A percentile compares a stretch with the other conserved stretches of the same genome.
These are phyloP conservation scores for Zygotorulaspora mrakii DNA, from an alignment of 1,139 yeast genomes.

Conservation along the genomic window DNA sequence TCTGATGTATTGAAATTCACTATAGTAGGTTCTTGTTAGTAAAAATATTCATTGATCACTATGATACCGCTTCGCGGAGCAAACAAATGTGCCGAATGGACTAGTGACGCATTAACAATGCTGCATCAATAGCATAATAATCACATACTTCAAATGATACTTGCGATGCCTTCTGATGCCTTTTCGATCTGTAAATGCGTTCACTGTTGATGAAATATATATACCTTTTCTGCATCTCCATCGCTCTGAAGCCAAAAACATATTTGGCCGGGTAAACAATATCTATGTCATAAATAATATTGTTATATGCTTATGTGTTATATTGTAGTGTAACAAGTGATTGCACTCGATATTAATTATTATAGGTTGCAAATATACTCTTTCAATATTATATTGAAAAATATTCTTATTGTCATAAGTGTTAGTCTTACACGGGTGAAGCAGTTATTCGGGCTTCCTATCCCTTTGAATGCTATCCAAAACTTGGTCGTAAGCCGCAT, in stretches of 20 bases:
- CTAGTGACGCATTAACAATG: too few species aligned
- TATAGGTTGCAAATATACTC: too few species aligned
- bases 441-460: constrained; percentile 30
- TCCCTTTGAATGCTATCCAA: constrained; percentile 43
- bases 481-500: constrained; percentile 51
- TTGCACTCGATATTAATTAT: too few species aligned
- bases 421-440: not conserved
- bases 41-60: not conserved
- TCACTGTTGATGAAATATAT: not conserved
- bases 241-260: not conserved
- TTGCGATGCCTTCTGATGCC: too few species aligned
- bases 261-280: constrained; percentile 1
- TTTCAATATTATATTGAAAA: not conserved
- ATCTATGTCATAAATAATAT: constrained; percentile 2
- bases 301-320: constrained; percentile 1
- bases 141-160: not conserved
- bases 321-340: too few species aligned
- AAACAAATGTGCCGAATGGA: too few species aligned
- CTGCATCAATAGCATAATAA: too few species aligned
- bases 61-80: not conserved
- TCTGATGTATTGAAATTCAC: constrained; percentile 26
- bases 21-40: constrained; percentile 12
- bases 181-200: too few species aligned
- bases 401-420: not conserved
- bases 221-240: not conserved